phyloP scores from a whole-genome alignment of 1,284 basidiomycete genomes.

The Cutaneotrichosporon sp. region DNA sequence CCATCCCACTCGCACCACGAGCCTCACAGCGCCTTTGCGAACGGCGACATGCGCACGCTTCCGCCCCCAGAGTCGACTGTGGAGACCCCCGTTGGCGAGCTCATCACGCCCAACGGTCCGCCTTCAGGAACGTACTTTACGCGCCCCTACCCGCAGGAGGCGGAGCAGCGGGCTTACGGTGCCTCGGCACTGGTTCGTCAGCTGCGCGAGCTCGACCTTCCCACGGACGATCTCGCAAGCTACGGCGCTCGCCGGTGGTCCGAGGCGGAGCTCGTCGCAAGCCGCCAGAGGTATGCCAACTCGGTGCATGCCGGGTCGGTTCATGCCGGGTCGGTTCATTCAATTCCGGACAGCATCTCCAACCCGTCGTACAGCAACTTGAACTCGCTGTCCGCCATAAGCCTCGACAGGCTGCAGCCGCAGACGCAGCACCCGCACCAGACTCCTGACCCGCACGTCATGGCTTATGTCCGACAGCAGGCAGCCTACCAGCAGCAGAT shows the following conservation, averaged over 20 bases:
- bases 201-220: slow-evolving; percentile 53
- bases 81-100: neutral
- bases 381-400: slow-evolving; percentile 20
- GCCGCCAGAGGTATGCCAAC: neutral
- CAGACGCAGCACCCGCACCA: slow-evolving; percentile 11
- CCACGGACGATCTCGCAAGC: slow-evolving; percentile 52
- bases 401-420: slow-evolving; percentile 13
- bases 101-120: slow-evolving; percentile 30
- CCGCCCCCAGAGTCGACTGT: slow-evolving; percentile 38
- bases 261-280: slow-evolving; percentile 12
- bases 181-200: slow-evolving; percentile 52
- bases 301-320: neutral
- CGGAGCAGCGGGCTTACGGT: slow-evolving; percentile 21
- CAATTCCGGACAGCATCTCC: slow-evolving; percentile 22
- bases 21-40: slow-evolving; percentile 40
- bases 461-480: slow-evolving; percentile 35
- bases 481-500: slow-evolving; percentile 27
- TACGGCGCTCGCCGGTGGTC: slow-evolving; percentile 45
- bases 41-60: slow-evolving; percentile 48
- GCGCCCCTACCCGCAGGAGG: slow-evolving; percentile 8
- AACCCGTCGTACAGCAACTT: slow-evolving; percentile 26
- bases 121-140: slow-evolving; percentile 4
- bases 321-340: neutral
- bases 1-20: slow-evolving; percentile 63
- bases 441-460: slow-evolving; percentile 23